Conservation (phyloP, 2,329 filamentous ascomycete species). For the Calycina marina region DNA sequence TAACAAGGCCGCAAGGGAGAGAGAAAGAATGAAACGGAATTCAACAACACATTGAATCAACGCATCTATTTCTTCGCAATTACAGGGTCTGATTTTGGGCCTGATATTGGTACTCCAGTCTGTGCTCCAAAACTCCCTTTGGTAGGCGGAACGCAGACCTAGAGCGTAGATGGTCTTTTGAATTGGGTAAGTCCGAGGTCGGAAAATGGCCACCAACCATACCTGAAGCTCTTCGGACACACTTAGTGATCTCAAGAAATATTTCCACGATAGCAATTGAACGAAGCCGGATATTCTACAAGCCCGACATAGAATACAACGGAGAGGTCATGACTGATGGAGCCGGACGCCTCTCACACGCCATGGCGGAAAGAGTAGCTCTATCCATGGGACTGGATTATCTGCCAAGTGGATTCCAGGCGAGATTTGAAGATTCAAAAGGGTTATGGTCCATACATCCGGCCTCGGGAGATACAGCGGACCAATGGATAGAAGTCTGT, state of each 20-base stretch:
- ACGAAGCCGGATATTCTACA: slow-evolving; percentile 28
- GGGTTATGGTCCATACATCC: slow-evolving; percentile 56
- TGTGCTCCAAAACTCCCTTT: no score
- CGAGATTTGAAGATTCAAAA: slow-evolving; percentile 57
- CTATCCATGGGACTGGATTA: slow-evolving; percentile 33
- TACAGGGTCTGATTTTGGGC: slow-evolving; percentile 23
- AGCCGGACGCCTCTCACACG: slow-evolving; percentile 48
- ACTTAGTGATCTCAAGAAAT: slow-evolving; percentile 31
- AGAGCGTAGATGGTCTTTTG: slow-evolving; percentile 28
- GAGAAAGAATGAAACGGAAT: slow-evolving; percentile 22
- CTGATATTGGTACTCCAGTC: neutral
- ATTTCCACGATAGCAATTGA: slow-evolving; percentile 27
- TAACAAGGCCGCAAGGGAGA: slow-evolving; percentile 25
- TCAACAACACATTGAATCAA: slow-evolving; percentile 24
- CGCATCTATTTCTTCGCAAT: slow-evolving; percentile 40
- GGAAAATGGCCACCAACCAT: slow-evolving; percentile 30
- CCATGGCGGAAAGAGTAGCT: slow-evolving; percentile 38
- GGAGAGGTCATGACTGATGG: slow-evolving; percentile 49
- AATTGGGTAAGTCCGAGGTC: slow-evolving; percentile 36
- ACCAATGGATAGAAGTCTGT: slow-evolving; percentile 51
- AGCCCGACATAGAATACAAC: slow-evolving; percentile 1
- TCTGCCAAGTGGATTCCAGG: slow-evolving; percentile 54
- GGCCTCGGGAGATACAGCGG: slow-evolving; percentile 28
- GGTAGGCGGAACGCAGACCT: slow-evolving; percentile 3
- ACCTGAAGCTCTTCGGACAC: slow-evolving; percentile 45